Evolutionary conservation across 2,329 filamentous ascomycete genomes (phyloP), one percentile per base, ranked within the genome.

Genomic region (Nothopassalora personata): DNA sequence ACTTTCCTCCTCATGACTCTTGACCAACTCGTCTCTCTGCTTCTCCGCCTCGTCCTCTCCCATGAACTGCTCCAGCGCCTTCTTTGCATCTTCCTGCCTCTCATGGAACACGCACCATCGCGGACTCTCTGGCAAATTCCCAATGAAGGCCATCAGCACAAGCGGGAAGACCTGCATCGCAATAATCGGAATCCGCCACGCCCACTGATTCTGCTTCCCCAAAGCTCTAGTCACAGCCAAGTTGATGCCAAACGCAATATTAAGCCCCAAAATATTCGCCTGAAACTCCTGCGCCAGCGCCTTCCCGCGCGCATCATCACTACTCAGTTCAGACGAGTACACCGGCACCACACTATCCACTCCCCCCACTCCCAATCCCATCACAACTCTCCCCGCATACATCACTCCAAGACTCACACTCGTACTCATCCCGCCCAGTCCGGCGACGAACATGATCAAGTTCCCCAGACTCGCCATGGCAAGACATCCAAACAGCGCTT

Each of bases 231-330:
- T 86, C 2, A 83, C 76, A 1, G 72, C 76, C 1, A 86, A 72
- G 63, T 86, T 86, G 69, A 86, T 80, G 0, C 75, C 79, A 68
- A 85, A 86, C 0, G 83, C 83, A 78, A 84, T 79, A 59, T 85
- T 77, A 1, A 87, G 70, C 0, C 84, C 83, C 57, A 85, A 82
- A 62, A 86, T 86, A 63, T 87, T 87, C 69, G 79, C 81, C 68
- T 86, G 83, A 65, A 86, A 86, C 64, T 86, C 83, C 66, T 86
- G 81, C 1, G 83, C 83, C 47, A 86, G 70, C 1, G 83, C 82
- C 64, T 80, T 80, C 5, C 84, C 83, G 48, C 83, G 73, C 1
- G 80, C 77, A 52, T 79, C 80, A 65, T 85, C 83, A n/a, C 78
- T 78, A 2, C 78, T 76, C 33, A 86, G 73, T 66, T 86, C 83